Percentiles rank a stretch among this genome's conserved stretches.
Conservation (phyloP, 2,329 filamentous ascomycete species). For the Aspergillus neoniger region DNA sequence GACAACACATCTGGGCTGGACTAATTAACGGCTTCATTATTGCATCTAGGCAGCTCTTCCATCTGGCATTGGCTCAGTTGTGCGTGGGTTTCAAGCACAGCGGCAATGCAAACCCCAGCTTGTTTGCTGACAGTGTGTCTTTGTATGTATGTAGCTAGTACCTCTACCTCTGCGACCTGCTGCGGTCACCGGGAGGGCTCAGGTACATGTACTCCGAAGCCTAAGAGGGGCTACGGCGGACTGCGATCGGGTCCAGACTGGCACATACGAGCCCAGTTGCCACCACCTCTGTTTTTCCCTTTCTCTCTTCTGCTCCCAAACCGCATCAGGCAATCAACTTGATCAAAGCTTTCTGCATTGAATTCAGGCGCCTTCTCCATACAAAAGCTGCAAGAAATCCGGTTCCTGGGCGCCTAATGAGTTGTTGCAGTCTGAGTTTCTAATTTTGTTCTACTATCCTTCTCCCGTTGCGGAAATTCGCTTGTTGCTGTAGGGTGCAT, state of each 20-base stretch:
- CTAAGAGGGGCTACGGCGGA: background rate
- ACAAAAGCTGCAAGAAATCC: conserved; percentile 6
- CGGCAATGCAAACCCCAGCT: background rate
- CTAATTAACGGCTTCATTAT: background rate
- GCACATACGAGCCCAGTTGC: conserved; percentile 1
- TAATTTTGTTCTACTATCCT: background rate
- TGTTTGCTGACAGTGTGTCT: background rate
- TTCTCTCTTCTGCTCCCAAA: background rate
- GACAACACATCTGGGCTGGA: background rate
- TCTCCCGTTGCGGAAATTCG: background rate
- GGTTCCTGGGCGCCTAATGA: conserved; percentile 2
- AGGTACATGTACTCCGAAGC: background rate
- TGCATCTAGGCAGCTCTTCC: background rate
- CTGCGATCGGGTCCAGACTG: conserved; percentile 7
- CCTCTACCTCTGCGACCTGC: background rate
- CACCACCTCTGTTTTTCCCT: background rate
- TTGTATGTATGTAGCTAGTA: background rate
- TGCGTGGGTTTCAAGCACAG: background rate
- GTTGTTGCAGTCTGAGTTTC: background rate
- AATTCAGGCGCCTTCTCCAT: background rate
- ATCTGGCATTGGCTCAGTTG: background rate
- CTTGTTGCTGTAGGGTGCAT: background rate
- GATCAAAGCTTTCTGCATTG: conserved; percentile 11
- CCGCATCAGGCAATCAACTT: conserved; percentile 5
- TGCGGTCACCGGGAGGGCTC: background rate